Evolutionary conservation across 1,284 basidiomycete species (phyloP).

Genomic region (Wolfiporia cocos): DNA sequence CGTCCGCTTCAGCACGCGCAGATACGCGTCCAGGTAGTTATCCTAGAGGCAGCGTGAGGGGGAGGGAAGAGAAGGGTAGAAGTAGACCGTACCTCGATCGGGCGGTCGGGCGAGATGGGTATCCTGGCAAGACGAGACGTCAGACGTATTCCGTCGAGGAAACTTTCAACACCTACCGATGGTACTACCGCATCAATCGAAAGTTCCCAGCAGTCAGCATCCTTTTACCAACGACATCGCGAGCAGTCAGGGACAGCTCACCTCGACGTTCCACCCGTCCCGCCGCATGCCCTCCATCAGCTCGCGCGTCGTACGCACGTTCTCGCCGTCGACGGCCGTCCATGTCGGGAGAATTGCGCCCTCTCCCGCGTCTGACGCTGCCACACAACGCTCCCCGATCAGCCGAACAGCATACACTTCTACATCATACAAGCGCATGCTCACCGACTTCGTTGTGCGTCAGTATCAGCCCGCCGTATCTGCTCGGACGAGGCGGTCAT

Average conservation of each 20-base stretch:
- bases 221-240: too few species aligned
- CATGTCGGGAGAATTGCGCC: conserved; percentile 90
- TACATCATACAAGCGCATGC: conserved; percentile 14
- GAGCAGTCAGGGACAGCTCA: conserved; percentile 28
- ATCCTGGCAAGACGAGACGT: conserved; percentile 57
- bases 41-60: conserved; percentile 41
- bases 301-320: conserved; percentile 86
- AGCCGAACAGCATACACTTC: neutral
- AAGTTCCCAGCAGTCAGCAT: too few species aligned
- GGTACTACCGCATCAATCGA: conserved; percentile 37
- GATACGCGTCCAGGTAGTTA: conserved; percentile 92
- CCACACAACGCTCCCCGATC: neutral
- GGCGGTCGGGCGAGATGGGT: conserved; percentile 87
- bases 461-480: conserved; percentile 86
- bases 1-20: conserved; percentile 75
- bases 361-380: conserved; percentile 63
- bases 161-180: conserved; percentile 44
- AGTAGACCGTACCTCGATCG: conserved; percentile 58
- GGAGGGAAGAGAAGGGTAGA: neutral
- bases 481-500: conserved; percentile 21
- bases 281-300: conserved; percentile 77
- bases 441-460: conserved; percentile 87
- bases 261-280: conserved; percentile 89
- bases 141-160: too few species aligned
- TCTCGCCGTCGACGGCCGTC: conserved; percentile 85